Evolutionary conservation across 2,329 filamentous ascomycete species (phyloP).

Genomic region (Capronia americana): DNA sequence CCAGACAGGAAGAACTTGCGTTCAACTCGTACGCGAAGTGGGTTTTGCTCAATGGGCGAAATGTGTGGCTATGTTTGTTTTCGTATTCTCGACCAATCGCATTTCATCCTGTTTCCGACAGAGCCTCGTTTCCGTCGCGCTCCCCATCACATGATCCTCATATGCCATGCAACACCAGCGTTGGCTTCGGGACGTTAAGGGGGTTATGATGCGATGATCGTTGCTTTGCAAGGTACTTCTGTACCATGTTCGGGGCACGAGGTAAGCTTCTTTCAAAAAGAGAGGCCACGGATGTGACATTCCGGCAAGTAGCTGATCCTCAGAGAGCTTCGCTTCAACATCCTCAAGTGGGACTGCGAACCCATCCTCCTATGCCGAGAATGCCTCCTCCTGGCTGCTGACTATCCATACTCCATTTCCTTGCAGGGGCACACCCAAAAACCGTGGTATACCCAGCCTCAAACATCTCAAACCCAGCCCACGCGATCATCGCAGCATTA

Average conservation of each 20-base stretch:
- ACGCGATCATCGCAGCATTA: conserved; percentile 97
- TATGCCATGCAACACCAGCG: neutral
- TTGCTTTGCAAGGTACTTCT: neutral
- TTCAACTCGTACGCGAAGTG: neutral
- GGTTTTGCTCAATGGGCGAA: neutral
- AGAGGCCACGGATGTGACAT: neutral
- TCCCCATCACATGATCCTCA: neutral
- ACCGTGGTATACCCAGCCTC: conserved; percentile 73
- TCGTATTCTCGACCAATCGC: conserved; percentile 23
- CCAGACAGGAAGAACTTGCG: neutral
- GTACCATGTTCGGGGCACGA: neutral
- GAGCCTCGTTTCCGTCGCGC: conserved; percentile 11
- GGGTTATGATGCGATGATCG: neutral
- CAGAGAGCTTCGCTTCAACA: neutral
- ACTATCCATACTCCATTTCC: conserved; percentile 77
- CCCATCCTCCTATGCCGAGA: conserved; percentile 65
- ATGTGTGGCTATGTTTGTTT: neutral
- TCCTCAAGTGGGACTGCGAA: neutral
- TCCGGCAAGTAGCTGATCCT: neutral
- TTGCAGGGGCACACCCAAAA: conserved; percentile 64
- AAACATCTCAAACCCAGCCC: conserved; percentile 93
- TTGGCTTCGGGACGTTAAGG: neutral
- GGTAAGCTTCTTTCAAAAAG: neutral
- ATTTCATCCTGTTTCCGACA: conserved; percentile 8
- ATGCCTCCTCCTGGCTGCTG: conserved; percentile 68